phyloP scores from a whole-genome alignment of 345 rosid genomes.

The Aquilaria sinensis region DNA sequence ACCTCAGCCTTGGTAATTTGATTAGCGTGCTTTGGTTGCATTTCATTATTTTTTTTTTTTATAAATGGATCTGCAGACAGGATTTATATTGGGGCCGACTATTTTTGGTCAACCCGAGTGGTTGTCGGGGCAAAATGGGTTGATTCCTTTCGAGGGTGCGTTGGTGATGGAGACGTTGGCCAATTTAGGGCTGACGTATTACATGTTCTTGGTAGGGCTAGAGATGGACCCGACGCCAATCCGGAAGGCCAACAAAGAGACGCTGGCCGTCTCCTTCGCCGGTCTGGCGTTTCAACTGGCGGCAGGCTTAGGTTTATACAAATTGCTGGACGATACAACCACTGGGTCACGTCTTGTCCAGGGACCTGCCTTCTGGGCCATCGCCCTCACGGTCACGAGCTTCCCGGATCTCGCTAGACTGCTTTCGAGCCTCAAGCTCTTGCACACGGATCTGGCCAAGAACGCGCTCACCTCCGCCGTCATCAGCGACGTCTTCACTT shows the following conservation, averaged over 20 bases:
- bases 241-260: slow-evolving; percentile 6
- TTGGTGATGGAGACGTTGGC: slow-evolving; percentile 9
- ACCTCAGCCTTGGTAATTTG: too few species aligned
- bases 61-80: too few species aligned
- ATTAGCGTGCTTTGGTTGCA: too few species aligned
- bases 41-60: too few species aligned
- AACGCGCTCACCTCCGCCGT: slow-evolving; percentile 30
- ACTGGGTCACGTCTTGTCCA: neutral
- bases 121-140: too few species aligned
- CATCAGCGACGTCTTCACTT: slow-evolving; percentile 26
- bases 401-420: slow-evolving; percentile 34
- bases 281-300: slow-evolving; percentile 24
- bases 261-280: slow-evolving; percentile 18
- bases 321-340: neutral
- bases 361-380: slow-evolving; percentile 26
- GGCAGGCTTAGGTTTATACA: slow-evolving; percentile 17
- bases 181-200: slow-evolving; percentile 12
- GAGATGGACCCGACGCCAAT: slow-evolving; percentile 16
- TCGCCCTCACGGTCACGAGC: slow-evolving; percentile 39
- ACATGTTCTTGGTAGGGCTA: slow-evolving; percentile 18
- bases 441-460: slow-evolving; percentile 38
- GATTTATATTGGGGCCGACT: too few species aligned
- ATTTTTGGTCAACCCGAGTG: too few species aligned
- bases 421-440: slow-evolving; percentile 38
- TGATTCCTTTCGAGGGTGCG: slow-evolving; percentile 9